Evolutionary conservation across 805 yeast species (phyloP), one percentile per base, ranked within the genome.

Genomic region (Teunomyces lycoperdinae): DNA sequence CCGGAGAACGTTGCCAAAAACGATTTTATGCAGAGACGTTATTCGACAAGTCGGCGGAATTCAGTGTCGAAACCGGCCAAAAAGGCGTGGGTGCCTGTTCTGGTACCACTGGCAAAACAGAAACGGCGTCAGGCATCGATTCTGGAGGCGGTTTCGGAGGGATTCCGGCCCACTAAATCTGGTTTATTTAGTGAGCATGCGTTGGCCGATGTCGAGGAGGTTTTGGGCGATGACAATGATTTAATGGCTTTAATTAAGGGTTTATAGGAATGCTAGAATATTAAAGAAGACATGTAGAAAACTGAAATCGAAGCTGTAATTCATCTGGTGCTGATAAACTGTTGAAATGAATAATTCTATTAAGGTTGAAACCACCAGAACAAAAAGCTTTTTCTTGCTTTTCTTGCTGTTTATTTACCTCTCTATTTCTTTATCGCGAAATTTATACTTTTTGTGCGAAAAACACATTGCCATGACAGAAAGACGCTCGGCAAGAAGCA

Each of bases 181-280:
- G 95, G 95, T 4, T 67, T 87, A 47, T 87, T 87, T 62, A 84
- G 86, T 60, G 94, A 87, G 62, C 80, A 80, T 50, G 83, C 89
- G 2, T 64, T 87, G 57, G 82, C 83, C 8, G 88, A 84, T 58
- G 88, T 87, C 35, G 94, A 87, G 58, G 88, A 86, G 54, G 73
- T 78, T 9, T 62, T 83, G 43, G 81, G 80, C 16, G 88, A 81
- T 32, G 78, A 73, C 54, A 60, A 62, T 48, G 78, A 73, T 52
- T 58, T 73, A 46, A 68, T 73, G 77, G 73, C 76, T 7, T 64
- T 73, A 42, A 70, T 73, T 45, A 60, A 61, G 52, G 66, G 66
- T 24, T 50, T 62, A 40, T 53, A 49, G 43, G 17, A 26, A 41
- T 28, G 4, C 11, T 20, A 26, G 34, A 27, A 11, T 4, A 1